Evolutionary conservation across 2,329 filamentous ascomycete species (phyloP).

Genomic region (Trichoderma afroharzianum): DNA sequence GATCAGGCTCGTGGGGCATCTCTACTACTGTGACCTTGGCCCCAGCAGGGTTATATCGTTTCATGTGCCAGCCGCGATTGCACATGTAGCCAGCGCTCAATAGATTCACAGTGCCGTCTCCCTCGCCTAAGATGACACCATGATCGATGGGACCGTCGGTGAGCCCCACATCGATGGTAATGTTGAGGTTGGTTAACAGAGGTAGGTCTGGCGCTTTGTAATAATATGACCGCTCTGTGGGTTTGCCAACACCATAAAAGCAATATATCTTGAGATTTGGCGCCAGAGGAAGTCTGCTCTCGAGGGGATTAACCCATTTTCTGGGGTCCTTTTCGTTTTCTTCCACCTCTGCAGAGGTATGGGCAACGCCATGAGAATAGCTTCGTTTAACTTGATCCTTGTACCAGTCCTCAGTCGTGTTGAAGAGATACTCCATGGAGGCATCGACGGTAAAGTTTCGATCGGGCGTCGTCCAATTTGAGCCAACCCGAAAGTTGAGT

Average conservation of each 20-base stretch:
- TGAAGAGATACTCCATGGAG: conserved; percentile 73
- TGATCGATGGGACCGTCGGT: conserved; percentile 66
- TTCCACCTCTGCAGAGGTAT: conserved; percentile 75
- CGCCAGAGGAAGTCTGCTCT: conserved; percentile 80
- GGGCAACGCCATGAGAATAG: conserved; percentile 87
- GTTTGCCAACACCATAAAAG: conserved; percentile 94
- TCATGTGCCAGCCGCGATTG: conserved; percentile 88
- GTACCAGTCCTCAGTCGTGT: conserved; percentile 84
- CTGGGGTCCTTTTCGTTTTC: conserved; percentile 69
- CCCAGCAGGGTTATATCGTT: conserved; percentile 86
- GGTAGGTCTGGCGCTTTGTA: conserved; percentile 70
- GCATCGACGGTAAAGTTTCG: conserved; percentile 77
- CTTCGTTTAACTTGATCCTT: conserved; percentile 64
- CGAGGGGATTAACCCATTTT: conserved; percentile 95
- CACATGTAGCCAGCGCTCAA: conserved; percentile 96
- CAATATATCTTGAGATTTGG: conserved; percentile 93
- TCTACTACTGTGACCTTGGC: conserved; percentile 81
- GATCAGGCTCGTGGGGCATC: conserved; percentile 94
- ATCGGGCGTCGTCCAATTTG: conserved; percentile 60
- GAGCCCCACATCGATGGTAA: conserved; percentile 67
- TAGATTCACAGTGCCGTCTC: conserved; percentile 93
- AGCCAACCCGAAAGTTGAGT: conserved; percentile 71
- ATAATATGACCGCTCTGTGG: conserved; percentile 88
- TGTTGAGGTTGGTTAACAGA: conserved; percentile 63
- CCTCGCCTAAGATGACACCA: conserved; percentile 92